phyloP scores from a whole-genome alignment of 441 rosid species.

The Melastoma candidum region DNA sequence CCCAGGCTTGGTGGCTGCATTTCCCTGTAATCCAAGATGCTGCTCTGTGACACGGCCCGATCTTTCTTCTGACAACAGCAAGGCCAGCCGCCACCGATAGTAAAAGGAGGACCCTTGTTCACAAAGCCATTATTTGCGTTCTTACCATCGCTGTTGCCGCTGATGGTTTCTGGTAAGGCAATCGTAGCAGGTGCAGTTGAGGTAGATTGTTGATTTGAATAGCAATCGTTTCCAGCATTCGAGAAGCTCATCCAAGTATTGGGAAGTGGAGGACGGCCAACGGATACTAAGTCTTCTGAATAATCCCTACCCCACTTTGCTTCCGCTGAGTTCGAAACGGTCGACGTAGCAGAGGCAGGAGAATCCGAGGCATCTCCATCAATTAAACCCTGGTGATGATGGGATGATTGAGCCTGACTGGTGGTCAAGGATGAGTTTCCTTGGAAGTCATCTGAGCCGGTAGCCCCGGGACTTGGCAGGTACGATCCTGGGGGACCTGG shows the following conservation, averaged over 20 bases:
- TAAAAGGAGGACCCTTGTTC: constrained; percentile 43
- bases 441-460: constrained; percentile 69
- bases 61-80: constrained; percentile 87
- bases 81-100: constrained; percentile 45
- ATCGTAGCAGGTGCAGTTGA: constrained; percentile 23
- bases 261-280: constrained; percentile 19
- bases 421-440: constrained; percentile 74
- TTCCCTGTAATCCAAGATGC: constrained; percentile 37
- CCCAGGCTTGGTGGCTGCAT: constrained; percentile 36
- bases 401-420: constrained; percentile 64
- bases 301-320: constrained; percentile 28
- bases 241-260: constrained; percentile 27
- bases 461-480: constrained; percentile 84
- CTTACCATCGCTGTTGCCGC: background rate
- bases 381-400: constrained; percentile 50
- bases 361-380: constrained; percentile 74
- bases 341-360: constrained; percentile 59
- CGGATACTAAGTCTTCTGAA: constrained; percentile 28
- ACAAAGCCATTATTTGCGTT: constrained; percentile 23
- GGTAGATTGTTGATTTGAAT: constrained; percentile 25
- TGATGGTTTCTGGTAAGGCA: constrained; percentile 20
- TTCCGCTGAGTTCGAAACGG: constrained; percentile 49
- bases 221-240: constrained; percentile 18
- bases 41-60: constrained; percentile 29
- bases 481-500: constrained; percentile 98